These are phyloP conservation scores for Cytauxzoon felis DNA, from an alignment of 169 alveolate species.

Conservation along the genomic window DNA sequence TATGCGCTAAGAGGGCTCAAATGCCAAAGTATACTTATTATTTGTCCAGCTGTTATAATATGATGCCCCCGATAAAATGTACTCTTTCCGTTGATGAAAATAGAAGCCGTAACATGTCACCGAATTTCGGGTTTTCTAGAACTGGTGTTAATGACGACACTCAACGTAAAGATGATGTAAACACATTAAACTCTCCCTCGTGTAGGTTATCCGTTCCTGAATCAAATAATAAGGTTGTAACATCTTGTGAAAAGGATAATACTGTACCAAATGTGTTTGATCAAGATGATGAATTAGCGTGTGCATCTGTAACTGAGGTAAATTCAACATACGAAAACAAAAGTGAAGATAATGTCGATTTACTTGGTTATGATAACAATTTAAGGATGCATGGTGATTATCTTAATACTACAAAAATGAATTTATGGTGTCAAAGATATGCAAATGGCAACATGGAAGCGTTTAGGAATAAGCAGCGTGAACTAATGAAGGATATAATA, in stretches of 20 bases:
- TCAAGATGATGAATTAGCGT: slow-evolving; percentile 48
- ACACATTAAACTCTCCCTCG: too few species aligned
- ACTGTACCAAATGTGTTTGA: slow-evolving; percentile 1
- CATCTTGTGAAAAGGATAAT: background rate
- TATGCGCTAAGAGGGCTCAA: slow-evolving; percentile 1
- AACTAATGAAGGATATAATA: slow-evolving; percentile 10
- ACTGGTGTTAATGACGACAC: slow-evolving; percentile 1
- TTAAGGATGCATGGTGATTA: slow-evolving; percentile 12
- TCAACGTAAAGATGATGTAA: too few species aligned
- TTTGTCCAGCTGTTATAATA: slow-evolving; percentile 45
- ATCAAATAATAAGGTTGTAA: too few species aligned
- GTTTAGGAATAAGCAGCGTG: slow-evolving; percentile 35
- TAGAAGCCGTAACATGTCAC: slow-evolving; percentile 44
- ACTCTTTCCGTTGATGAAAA: slow-evolving; percentile 50
- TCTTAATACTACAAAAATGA: slow-evolving; percentile 7
- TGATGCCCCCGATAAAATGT: slow-evolving; percentile 36
- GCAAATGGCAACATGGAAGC: slow-evolving; percentile 45
- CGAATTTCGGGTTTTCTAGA: slow-evolving; percentile 31
- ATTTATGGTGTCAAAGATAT: slow-evolving; percentile 40
- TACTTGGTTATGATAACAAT: background rate
- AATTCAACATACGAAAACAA: background rate
- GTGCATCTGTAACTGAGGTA: slow-evolving; percentile 34
- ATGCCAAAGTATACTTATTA: slow-evolving; percentile 61
- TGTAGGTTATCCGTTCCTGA: too few species aligned
- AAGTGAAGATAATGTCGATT: background rate